Percentiles rank a stretch among this genome's conserved stretches.
phyloP scores from a whole-genome alignment of 139 green algal genomes.

The Chlamydomonas sp. region DNA sequence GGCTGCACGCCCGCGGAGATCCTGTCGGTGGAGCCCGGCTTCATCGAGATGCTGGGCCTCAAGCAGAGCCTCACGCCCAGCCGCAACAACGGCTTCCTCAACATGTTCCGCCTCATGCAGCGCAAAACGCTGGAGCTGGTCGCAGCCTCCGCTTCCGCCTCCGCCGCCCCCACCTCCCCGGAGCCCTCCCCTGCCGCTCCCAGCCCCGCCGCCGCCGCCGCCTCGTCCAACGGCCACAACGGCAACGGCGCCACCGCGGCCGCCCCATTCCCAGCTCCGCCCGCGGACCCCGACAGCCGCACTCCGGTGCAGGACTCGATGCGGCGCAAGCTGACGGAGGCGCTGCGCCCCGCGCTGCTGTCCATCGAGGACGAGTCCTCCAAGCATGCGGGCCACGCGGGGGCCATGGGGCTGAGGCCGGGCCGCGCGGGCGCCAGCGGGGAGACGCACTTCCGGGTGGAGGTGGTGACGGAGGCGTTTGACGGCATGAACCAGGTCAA shows the following conservation, averaged over 20 bases:
- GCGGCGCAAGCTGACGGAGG: constrained; percentile 44
- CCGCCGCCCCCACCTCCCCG: not conserved
- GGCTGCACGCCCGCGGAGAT: constrained; percentile 82
- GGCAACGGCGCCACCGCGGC: not conserved
- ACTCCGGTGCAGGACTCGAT: constrained; percentile 51
- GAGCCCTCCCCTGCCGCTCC: not conserved
- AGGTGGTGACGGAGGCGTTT: constrained; percentile 48
- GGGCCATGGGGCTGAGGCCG: not conserved
- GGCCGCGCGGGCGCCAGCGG: constrained; percentile 43
- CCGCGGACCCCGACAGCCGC: not conserved
- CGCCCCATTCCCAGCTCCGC: not conserved
- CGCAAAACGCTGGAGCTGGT: constrained; percentile 39
- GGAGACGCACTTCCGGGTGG: constrained; percentile 59
- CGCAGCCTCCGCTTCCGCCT: not conserved
- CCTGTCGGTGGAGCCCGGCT: constrained; percentile 70
- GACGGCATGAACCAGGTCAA: constrained; percentile 46
- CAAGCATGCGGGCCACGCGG: constrained; percentile 49
- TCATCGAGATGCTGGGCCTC: constrained; percentile 93
- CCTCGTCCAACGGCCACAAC: not conserved
- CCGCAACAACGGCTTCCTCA: constrained; percentile 98
- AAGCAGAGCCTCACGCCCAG: constrained; percentile 95
- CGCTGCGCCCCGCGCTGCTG: constrained; percentile 35
- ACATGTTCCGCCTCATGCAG: constrained; percentile 94
- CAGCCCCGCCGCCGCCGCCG: too few species aligned
- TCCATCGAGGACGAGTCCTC: constrained; percentile 45